Conservation (phyloP, 768 basidiomycete species). For the Pleurotus tuber-regium region DNA sequence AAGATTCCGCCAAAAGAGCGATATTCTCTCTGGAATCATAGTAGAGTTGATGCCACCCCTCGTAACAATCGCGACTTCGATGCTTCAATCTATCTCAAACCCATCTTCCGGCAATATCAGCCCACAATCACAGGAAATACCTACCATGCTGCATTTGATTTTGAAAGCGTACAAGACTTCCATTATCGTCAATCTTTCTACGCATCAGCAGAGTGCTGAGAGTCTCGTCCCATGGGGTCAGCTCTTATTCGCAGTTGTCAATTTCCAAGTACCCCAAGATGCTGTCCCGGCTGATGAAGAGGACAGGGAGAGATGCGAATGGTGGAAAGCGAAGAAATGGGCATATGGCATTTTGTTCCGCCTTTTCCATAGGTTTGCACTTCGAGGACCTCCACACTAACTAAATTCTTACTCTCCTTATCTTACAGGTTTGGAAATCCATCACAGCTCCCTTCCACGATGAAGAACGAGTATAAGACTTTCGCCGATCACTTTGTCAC, state of each 20-base stretch:
- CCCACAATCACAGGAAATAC: slow-evolving; percentile 58
- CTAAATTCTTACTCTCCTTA: background rate
- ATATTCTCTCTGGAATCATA: slow-evolving; percentile 58
- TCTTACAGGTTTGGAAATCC: slow-evolving; percentile 75
- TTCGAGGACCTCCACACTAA: background rate
- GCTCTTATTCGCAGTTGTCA: slow-evolving; percentile 78
- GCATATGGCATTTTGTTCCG: slow-evolving; percentile 78
- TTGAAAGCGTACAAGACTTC: slow-evolving; percentile 85
- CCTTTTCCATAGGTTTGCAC: slow-evolving; percentile 66
- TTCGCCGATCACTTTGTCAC: slow-evolving; percentile 80
- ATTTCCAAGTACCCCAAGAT: slow-evolving; percentile 62
- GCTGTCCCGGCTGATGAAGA: slow-evolving; percentile 71
- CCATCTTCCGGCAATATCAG: slow-evolving; percentile 43
- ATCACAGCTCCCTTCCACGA: slow-evolving; percentile 73
- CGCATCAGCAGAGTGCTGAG: slow-evolving; percentile 71
- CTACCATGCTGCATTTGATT: slow-evolving; percentile 81
- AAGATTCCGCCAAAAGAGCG: slow-evolving; percentile 69
- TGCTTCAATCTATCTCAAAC: slow-evolving; percentile 45
- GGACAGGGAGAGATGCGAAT: slow-evolving; percentile 73
- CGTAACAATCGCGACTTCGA: slow-evolving; percentile 67
- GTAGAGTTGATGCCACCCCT: slow-evolving; percentile 70
- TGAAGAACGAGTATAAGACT: slow-evolving; percentile 63
- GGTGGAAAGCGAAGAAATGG: slow-evolving; percentile 96
- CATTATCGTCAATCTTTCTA: slow-evolving; percentile 69
- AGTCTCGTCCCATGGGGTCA: slow-evolving; percentile 87